Percentiles rank a stretch among this genome's conserved stretches.
Conservation (phyloP, 257 asterid genomes). For the Ballota nigra region DNA sequence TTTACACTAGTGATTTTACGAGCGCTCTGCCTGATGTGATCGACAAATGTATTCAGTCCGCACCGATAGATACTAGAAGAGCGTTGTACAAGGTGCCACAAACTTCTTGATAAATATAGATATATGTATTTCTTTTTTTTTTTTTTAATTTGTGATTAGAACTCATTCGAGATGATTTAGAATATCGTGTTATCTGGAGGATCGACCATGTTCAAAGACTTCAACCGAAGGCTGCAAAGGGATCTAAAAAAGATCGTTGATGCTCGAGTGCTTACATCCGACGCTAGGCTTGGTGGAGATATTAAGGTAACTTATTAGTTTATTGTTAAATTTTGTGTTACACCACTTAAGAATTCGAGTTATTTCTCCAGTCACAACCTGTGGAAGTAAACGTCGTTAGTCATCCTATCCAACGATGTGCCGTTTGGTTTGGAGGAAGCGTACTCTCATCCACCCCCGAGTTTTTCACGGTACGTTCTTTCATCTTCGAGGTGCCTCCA, state of each 20-base stretch:
- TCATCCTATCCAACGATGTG: slow-evolving; percentile 90
- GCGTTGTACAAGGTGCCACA: slow-evolving; percentile 79
- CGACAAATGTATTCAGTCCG: slow-evolving; percentile 92
- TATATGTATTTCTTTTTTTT: no score
- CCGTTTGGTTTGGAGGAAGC: slow-evolving; percentile 99
- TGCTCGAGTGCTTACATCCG: slow-evolving; percentile 77
- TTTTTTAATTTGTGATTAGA: neutral
- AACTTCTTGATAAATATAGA: neutral
- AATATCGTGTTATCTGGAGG: slow-evolving; percentile 76
- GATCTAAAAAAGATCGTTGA: slow-evolving; percentile 91
- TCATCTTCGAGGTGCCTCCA: neutral
- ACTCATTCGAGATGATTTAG: slow-evolving; percentile 19
- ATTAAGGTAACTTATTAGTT: slow-evolving; percentile 43
- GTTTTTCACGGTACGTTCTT: slow-evolving; percentile 60
- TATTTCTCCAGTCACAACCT: slow-evolving; percentile 64
- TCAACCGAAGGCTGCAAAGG: slow-evolving; percentile 85
- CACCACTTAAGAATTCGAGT: neutral
- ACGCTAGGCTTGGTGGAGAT: slow-evolving; percentile 65
- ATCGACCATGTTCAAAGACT: slow-evolving; percentile 97
- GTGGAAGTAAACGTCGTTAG: slow-evolving; percentile 96
- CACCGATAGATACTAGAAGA: slow-evolving; percentile 98
- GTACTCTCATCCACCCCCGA: slow-evolving; percentile 96
- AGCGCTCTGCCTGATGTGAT: slow-evolving; percentile 79
- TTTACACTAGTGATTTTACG: slow-evolving; percentile 59
- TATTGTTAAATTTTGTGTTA: neutral